Evolutionary conservation across 495 filamentous ascomycete species (phyloP), one percentile per base, ranked within the genome.

Genomic region (Tuber melanosporum): DNA sequence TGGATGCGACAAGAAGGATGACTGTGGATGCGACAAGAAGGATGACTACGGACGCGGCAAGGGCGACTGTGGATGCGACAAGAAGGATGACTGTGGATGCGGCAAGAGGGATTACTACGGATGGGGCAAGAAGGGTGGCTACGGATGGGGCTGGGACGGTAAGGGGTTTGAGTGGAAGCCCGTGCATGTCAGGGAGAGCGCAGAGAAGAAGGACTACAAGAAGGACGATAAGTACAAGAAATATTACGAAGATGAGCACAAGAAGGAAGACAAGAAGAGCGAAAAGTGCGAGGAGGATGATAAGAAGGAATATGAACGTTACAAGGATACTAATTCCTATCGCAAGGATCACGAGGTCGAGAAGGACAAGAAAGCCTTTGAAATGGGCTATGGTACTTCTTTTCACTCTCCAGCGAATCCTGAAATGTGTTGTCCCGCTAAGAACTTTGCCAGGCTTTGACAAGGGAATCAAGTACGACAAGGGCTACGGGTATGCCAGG

Each of bases 401-500:
- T 32, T 26, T 17, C 22, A 52, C 41, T 39, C 36, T 36, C 10
- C n/a, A 44, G 43, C 10, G 57, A 32, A 19, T 36, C 17, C 57
- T 36, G 14, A 36, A 36, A 66, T 36, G 57, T 19, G 10, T 19
- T 36, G 73, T 43, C 36, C 26, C 20, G 44, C 44, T 74, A 70
- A 79, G n/a, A 62, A 12, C 15, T 9, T 32, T 6, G 26, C 10
- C 52, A 78, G 78, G 78, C 15, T 80, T 75, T 57, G 78, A 80
- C 77, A 79, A 79, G 47, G 78, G 78, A 47, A 41, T 72, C 73
- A 80, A 80, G 78, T 80, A 80, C 70, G 77, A 79, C 73, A 80
- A 79, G 77, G 78, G 78, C 66, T 80, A 80, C 78, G 78, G 78
- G 32, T 80, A 80, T 77, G 79, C 78, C 41, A 79, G 75, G 77